Evolutionary conservation across 139 green algal species (phyloP), one percentile per base, ranked within the genome.

Genomic region (Picochlorum costavermella): DNA sequence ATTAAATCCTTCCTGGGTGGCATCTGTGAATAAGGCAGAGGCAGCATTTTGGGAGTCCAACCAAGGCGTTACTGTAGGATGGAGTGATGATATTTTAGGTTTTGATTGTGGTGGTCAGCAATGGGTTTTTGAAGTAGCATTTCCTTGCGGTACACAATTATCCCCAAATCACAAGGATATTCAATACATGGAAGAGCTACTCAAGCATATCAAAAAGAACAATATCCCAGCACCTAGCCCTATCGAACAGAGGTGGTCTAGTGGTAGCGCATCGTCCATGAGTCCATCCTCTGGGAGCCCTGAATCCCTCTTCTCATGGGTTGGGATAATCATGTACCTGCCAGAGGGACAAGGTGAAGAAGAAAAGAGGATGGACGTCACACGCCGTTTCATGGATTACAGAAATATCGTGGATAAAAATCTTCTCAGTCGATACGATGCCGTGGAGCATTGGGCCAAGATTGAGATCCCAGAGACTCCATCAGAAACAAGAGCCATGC

Each of bases 261-360:
- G 67, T 2, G 73, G 73, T 61, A 92, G 76, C 60, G 60, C 59
- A 44, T 78, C 75, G 0, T 44, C 71, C 6, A 81, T 98, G 72
- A 94, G 82, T 74, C 93, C 93, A 36, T 86, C 80, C 0, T 44
- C 63, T 4, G 73, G 73, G 5, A 13, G 68, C 5, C 29, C 30
- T 55, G 26, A 78, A 10, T 57, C 53, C 3, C 33, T 94, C 40
- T 70, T 83, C 74, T 85, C 62, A 63, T 97, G 93, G 92, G 83
- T 98, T 61, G 92, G 93, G 48, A 89, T 97, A 78, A 98, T 98
- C 75, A 95, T 96, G 88, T 98, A 98, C 75, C 72, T 98, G 11
- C 87, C 89, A 3, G 73, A 90, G 2, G n/a, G 46, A 8, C 79
- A 90, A 0, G 33, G 33, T 40, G 29, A 59, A 0, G 45, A 67